Base-by-base conservation (phyloP, 2,329 filamentous ascomycete species). In the Parastagonospora avenae region DNA sequence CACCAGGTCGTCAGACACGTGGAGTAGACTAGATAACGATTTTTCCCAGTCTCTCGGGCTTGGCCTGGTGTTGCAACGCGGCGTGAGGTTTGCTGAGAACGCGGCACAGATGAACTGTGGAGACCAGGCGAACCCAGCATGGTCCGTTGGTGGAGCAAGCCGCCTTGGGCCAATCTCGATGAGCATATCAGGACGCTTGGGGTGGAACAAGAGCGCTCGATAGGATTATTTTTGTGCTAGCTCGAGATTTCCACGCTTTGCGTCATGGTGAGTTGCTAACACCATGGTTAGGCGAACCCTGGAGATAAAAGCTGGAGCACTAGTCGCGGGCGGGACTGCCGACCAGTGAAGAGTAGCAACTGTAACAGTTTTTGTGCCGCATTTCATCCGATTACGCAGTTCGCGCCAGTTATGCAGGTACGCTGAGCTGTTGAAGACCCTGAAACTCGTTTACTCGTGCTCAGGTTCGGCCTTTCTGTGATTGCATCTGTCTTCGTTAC, bases 21-120 rank as follows among this genome's bases (percentile, higher is more conserved):
- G 62, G 61, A 62, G 60, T 44, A 59, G 48, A 66, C 62, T 66
- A 66, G 62, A 61, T 59, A 63, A 65, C 53, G 56, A 62, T 37
- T 63, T 64, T 66, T 63, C 53, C 19, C 54, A 62, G 46, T 51
- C 60, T 60, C 53, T 59, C 60, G 63, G 62, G 55, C 62, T 65
- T 65, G 62, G 62, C 62, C 16, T 60, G 60, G 53, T 59, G 63
- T 65, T 60, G 63, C 55, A 57, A 52, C 52, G 55, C 46, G 52
- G 54, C 51, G 51, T 57, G 54, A 56, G 48, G 50, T 54, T 24
- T 52, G 38, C 48, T 59, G 60, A 55, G 55, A 56, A 59, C 57
- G 59, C 60, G 57, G 57, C 60, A 59, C 57, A 59, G 53, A 63
- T 62, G 59, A 66, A 59, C 48, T 59, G 62, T 66, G 63, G 63